Base-by-base conservation (phyloP, 1,139 yeast genomes). In the Wickerhamomyces sp. region DNA sequence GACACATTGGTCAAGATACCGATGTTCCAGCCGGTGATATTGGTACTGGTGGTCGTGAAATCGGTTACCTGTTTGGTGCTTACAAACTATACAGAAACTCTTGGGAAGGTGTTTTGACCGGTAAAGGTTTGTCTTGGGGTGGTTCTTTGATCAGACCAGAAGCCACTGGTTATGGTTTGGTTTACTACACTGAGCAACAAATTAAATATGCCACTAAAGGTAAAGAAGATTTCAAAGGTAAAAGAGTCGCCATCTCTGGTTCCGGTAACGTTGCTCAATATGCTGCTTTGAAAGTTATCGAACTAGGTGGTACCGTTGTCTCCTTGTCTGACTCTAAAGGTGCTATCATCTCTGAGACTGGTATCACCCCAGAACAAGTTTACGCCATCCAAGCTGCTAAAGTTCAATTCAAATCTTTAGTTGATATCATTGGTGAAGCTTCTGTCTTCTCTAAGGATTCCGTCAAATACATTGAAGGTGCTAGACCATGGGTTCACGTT, bases 1-100 rank as follows among this genome's bases (percentile, higher is more conserved):
- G 95, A 68, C 89, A 89, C 77, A 89, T 91, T 68, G 97, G 97
- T 49, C 88, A 84, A 60, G 91, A 86, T 66, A 87, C 95, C 42
- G 98, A 91, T 70, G 96, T 91, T 41, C 98, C 98, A 59, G 95
- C 96, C 52, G 95, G 96, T 67, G 95, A 87, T 66, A 87, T 89
- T 62, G 88, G 89, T 70, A 88, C 85, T 49, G 91, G 95, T 67
- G 93, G 94, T 54, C 75, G 95, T 66, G 95, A 87, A 71, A 74
- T 86, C 49, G 54, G 96, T 55, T 89, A 67, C 84, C 69, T 91
- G 61, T 91, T 87, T 57, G 98, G 98, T 71, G 96, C 96, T 52
- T 91, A 86, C 87, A 87, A 88, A 76, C 74, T 76, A 59, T 75
- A 77, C 79, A 83, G 75, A 68, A 89, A 91, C 80, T 75, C 82